Evolutionary conservation across 2,329 filamentous ascomycete species (phyloP).

Genomic region (Fonsecaea monophora): DNA sequence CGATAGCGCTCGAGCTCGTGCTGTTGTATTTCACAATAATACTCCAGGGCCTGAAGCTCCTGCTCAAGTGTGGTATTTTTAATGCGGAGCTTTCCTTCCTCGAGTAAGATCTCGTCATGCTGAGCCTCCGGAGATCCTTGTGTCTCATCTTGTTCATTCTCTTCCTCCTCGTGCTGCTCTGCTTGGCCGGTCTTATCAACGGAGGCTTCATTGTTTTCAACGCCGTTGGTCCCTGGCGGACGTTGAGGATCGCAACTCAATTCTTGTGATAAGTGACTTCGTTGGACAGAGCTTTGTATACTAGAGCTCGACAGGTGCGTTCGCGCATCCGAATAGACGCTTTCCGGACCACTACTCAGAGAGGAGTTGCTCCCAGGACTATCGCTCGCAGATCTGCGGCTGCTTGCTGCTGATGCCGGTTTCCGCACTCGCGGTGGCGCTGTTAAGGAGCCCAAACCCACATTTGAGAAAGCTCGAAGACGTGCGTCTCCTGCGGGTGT

Average conservation of each 20-base stretch:
- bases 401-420: constrained; percentile 19
- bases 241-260: background rate
- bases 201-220: background rate
- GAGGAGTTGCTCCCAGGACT: background rate
- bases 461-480: background rate
- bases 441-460: constrained; percentile 11
- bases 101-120: background rate
- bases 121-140: no score
- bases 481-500: background rate
- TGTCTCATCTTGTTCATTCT: background rate
- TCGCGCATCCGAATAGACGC: background rate
- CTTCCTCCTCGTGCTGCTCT: background rate
- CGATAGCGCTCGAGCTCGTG: background rate
- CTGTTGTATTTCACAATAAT: background rate
- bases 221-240: background rate
- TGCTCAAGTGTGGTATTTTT: constrained; percentile 1
- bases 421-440: constrained; percentile 15
- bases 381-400: constrained; percentile 1
- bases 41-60: background rate
- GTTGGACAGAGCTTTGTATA: background rate
- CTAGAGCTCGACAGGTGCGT: background rate
- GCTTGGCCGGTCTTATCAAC: background rate
- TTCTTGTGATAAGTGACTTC: background rate
- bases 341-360: background rate
- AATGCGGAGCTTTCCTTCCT: constrained; percentile 16